These are phyloP conservation scores for Colletotrichum eremochloae DNA, from an alignment of 2,329 filamentous ascomycete genomes.

Conservation along the genomic window DNA sequence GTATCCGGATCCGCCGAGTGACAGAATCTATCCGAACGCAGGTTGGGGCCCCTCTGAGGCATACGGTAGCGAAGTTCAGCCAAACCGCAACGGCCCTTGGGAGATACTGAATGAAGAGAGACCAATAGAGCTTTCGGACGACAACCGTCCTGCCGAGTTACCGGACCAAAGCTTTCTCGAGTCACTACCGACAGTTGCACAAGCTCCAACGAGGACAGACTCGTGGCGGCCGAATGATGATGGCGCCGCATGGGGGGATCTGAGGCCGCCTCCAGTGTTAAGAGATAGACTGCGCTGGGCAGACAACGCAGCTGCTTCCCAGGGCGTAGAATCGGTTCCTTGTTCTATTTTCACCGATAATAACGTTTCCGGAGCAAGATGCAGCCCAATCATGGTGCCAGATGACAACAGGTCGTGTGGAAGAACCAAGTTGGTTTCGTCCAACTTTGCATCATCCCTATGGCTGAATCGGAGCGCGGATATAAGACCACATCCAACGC, in stretches of 20 bases:
- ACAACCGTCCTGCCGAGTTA: conserved; percentile 11
- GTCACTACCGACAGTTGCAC: neutral
- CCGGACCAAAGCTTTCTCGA: conserved; percentile 8
- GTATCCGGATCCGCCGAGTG: conserved; percentile 9
- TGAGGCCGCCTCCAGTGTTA: neutral
- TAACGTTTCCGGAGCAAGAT: neutral
- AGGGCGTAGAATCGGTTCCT: neutral
- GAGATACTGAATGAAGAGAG: conserved; percentile 12
- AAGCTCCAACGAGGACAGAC: conserved; percentile 16
- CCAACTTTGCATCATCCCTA: neutral
- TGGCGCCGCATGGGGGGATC: conserved; percentile 14
- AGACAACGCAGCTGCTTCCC: neutral
- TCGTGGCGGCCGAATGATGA: conserved; percentile 22
- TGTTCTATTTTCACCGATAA: neutral
- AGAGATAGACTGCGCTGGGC: conserved; percentile 8
- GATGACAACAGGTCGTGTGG: neutral
- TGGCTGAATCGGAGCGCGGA: neutral
- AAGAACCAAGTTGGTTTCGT: neutral
- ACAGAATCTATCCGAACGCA: conserved; percentile 9
- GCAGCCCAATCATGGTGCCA: neutral
- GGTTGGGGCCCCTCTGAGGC: conserved; percentile 18
- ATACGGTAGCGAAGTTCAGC: conserved; percentile 14
- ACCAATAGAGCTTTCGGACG: conserved; percentile 3
- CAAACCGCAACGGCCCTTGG: conserved; percentile 5
- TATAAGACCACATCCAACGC: neutral